Conservation (phyloP, 768 basidiomycete genomes). For the Mycena albidolilacea region DNA sequence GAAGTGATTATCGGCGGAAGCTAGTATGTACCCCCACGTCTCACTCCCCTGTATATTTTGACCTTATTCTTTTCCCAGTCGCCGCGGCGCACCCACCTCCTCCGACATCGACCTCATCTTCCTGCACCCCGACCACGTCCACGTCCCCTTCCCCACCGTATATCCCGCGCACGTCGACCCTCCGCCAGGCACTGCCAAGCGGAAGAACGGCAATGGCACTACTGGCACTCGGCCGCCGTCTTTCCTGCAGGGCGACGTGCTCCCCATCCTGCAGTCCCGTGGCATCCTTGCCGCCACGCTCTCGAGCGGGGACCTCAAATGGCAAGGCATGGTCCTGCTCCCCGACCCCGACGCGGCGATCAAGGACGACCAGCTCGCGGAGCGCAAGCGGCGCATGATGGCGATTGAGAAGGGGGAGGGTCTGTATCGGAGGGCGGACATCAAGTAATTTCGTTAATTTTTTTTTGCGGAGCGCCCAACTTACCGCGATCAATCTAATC, state of each 20-base stretch:
- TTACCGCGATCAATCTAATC: background rate
- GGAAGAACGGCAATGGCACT: background rate
- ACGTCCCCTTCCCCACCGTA: slow-evolving; percentile 51
- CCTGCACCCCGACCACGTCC: slow-evolving; percentile 61
- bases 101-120: slow-evolving; percentile 60
- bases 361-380: slow-evolving; percentile 39
- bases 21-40: slow-evolving; percentile 61
- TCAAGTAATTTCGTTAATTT: slow-evolving; percentile 51
- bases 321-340: slow-evolving; percentile 68
- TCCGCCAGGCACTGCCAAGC: slow-evolving; percentile 15
- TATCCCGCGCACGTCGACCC: slow-evolving; percentile 36
- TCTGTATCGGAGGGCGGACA: slow-evolving; percentile 53
- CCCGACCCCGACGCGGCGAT: slow-evolving; percentile 49
- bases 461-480: slow-evolving; percentile 22
- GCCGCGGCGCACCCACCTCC: slow-evolving; percentile 58
- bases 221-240: slow-evolving; percentile 24
- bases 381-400: slow-evolving; percentile 43
- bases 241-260: slow-evolving; percentile 54
- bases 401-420: slow-evolving; percentile 52
- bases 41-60: background rate
- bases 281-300: slow-evolving; percentile 62
- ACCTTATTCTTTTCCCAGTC: slow-evolving; percentile 51
- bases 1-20: slow-evolving; percentile 67
- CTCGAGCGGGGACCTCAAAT: slow-evolving; percentile 51
- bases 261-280: slow-evolving; percentile 58